These are phyloP conservation scores for Entophlyctis luteolus DNA, from an alignment of 192 early-diverging fungal species.

Conservation along the genomic window DNA sequence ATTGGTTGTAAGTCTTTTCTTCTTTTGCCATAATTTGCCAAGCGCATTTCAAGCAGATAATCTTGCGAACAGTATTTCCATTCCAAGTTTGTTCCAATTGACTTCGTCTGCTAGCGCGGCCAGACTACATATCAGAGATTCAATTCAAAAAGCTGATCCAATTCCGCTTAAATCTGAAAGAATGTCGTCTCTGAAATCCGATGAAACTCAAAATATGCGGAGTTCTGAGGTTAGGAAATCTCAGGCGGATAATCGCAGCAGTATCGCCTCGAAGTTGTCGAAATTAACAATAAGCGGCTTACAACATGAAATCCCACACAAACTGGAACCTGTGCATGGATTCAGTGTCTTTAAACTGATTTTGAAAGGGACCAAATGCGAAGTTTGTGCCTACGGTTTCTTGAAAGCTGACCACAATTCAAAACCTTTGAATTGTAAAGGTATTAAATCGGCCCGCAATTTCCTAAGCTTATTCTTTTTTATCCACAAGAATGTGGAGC, in stretches of 20 bases:
- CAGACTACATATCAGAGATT: too few species aligned
- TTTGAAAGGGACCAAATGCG: slow-evolving; percentile 14
- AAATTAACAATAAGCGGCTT: background rate
- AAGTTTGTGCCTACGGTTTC: slow-evolving; percentile 9
- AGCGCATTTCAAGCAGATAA: background rate
- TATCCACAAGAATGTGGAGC: slow-evolving; percentile 14
- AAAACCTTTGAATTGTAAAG: slow-evolving; percentile 14
- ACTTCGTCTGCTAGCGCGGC: background rate
- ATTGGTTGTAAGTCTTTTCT: background rate
- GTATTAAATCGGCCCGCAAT: background rate
- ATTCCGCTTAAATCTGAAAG: too few species aligned
- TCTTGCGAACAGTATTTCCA: slow-evolving; percentile 8
- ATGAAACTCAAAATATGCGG: too few species aligned
- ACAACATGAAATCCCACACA: slow-evolving; percentile 19
- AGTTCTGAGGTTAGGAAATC: too few species aligned
- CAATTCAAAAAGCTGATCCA: too few species aligned
- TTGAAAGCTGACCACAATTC: background rate
- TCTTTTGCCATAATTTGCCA: background rate
- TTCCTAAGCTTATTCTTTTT: background rate
- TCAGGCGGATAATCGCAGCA: too few species aligned
- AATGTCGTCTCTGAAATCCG: too few species aligned
- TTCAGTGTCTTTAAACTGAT: background rate
- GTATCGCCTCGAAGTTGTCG: too few species aligned
- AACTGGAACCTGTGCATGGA: background rate
- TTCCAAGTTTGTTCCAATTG: slow-evolving; percentile 14